These are phyloP conservation scores for Spiromastix sp. DNA, from an alignment of 2,329 filamentous ascomycete genomes.

Conservation along the genomic window DNA sequence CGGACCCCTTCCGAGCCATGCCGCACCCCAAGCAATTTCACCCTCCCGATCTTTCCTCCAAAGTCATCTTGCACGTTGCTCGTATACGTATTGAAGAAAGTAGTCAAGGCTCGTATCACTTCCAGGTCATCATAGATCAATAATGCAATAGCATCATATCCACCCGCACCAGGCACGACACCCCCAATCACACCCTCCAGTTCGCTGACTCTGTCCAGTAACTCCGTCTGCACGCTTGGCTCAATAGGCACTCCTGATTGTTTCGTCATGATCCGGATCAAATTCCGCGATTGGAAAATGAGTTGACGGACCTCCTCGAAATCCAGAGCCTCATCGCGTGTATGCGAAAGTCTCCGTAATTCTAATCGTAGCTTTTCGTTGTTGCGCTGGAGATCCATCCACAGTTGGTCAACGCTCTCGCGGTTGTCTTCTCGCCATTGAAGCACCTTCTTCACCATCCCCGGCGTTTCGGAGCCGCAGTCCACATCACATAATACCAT, in stretches of 20 bases:
- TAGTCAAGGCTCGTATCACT: conserved; percentile 50
- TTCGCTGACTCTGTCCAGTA: conserved; percentile 63
- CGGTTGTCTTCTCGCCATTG: conserved; percentile 62
- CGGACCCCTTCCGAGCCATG: conserved; percentile 37
- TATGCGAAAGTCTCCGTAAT: conserved; percentile 45
- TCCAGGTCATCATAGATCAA: conserved; percentile 63
- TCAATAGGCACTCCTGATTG: conserved; percentile 77
- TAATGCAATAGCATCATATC: conserved; percentile 80
- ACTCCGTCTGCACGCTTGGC: conserved; percentile 69
- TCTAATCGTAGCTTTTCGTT: conserved; percentile 63
- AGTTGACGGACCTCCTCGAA: conserved; percentile 42
- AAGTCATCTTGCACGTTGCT: conserved; percentile 34
- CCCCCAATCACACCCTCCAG: conserved; percentile 78
- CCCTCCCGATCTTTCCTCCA: conserved; percentile 35
- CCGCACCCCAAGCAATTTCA: conserved; percentile 33
- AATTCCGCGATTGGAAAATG: conserved; percentile 41
- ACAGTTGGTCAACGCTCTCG: conserved; percentile 57
- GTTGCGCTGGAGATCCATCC: conserved; percentile 60
- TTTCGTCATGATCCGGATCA: conserved; percentile 67
- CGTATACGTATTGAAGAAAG: conserved; percentile 58
- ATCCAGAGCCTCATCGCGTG: conserved; percentile 34
- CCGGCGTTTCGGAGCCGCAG: conserved; percentile 83
- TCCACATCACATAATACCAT: conserved; percentile 94
- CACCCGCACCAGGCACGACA: conserved; percentile 87
- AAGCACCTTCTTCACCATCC: conserved; percentile 90